Evolutionary conservation across 148 eudicot species (phyloP), one percentile per base, ranked within the genome.

Genomic region (Dianthus caryophyllus): DNA sequence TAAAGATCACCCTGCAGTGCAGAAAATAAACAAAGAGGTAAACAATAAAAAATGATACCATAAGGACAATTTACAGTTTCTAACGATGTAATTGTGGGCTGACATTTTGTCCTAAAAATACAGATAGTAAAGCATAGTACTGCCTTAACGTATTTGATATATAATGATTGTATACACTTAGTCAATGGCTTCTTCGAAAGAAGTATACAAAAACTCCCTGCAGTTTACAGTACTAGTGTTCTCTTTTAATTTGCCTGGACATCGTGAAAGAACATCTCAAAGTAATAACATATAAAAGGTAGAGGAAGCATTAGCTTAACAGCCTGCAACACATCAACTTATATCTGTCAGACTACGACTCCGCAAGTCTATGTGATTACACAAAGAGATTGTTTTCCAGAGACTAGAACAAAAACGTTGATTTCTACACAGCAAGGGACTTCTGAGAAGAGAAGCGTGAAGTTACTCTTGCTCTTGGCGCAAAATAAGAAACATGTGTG

Each of bases 1-100:
- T 78, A 66, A 73, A 90, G 85, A 84, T 90, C 97, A 51, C 97
- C 96, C 99, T 94, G 74, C 50, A 84, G 66, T 54, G 67, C 57
- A 56, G 56, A 80, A 62, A 53, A 47, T 43, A 30, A 70, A 75
- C 66, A 47, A 66, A 48, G 10, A 71, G 13, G 44, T 64, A 12
- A 57, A 17, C 0, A 43, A 53, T 2, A 44, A n/a, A 50, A 5
- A 36, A 13, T 0, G 2, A 12, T 6, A 33, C 17, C 51, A 13
- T 41, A 21, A 17, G 0, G 44, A 55, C 14, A 55, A 9, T 41
- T 9, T 1, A 5, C 10, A 9, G 11, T 41, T 41, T 1, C 38
- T 33, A 33, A 33, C 38, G 3, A 2, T 2, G 11, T 41, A 41
- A 41, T 41, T 25, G 25, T 62, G 58, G 21, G 22, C 20, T 30